Conservation (phyloP, 495 filamentous ascomycete species). For the Aspergillus steynii region DNA sequence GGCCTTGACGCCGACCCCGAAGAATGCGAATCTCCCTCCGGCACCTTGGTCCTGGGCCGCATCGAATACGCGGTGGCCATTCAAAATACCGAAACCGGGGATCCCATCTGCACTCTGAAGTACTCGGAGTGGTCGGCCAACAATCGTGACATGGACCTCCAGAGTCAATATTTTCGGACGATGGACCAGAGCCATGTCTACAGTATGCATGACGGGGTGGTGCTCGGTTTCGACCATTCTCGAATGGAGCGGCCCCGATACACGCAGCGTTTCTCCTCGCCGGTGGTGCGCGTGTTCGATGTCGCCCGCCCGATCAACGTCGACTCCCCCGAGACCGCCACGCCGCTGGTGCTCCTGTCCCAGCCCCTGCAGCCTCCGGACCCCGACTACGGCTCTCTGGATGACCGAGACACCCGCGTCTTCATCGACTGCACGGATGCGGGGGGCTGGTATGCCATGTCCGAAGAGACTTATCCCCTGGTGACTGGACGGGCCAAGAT, state of each 20-base stretch:
- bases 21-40: conserved; percentile 69
- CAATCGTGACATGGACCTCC: conserved; percentile 84
- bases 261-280: conserved; percentile 71
- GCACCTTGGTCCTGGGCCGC: conserved; percentile 75
- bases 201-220: conserved; percentile 80
- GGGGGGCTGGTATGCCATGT: conserved; percentile 93
- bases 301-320: conserved; percentile 69
- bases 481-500: conserved; percentile 67
- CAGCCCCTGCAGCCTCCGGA: conserved; percentile 74
- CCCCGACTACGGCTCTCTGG: conserved; percentile 53
- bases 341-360: conserved; percentile 73
- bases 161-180: conserved; percentile 72
- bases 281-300: conserved; percentile 90
- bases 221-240: conserved; percentile 76
- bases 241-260: conserved; percentile 56
- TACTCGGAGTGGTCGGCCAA: conserved; percentile 97
- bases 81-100: conserved; percentile 70
- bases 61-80: conserved; percentile 89
- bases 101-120: conserved; percentile 82
- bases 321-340: conserved; percentile 55
- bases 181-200: conserved; percentile 90
- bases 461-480: conserved; percentile 79
- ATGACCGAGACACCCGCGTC: conserved; percentile 63
- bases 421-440: conserved; percentile 84
- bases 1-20: conserved; percentile 63